phyloP scores from a whole-genome alignment of 2,329 filamentous ascomycete species.

The Alternaria sp. region DNA sequence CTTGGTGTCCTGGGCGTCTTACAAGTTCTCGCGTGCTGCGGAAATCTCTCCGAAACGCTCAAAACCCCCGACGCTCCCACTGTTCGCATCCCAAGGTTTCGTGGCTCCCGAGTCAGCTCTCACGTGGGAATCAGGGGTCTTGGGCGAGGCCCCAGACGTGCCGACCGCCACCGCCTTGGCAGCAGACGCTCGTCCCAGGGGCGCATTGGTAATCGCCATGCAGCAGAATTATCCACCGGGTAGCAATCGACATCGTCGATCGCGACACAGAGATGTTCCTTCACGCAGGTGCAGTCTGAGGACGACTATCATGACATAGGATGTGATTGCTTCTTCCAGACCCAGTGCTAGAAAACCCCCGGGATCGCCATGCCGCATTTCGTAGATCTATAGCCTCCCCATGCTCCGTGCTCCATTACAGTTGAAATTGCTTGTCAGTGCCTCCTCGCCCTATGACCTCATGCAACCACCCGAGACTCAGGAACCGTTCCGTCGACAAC shows the following conservation, averaged over 20 bases:
- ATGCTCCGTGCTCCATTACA: slow-evolving; percentile 29
- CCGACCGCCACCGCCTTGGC: slow-evolving; percentile 20
- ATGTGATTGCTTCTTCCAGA: slow-evolving; percentile 3
- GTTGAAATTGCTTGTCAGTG: slow-evolving; percentile 25
- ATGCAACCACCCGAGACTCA: slow-evolving; percentile 36
- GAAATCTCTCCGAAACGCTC: background rate
- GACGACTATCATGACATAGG: background rate
- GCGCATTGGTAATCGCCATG: slow-evolving; percentile 18
- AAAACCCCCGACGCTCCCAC: background rate
- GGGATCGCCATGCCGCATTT: slow-evolving; percentile 9
- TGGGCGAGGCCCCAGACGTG: slow-evolving; percentile 10
- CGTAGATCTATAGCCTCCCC: slow-evolving; percentile 15
- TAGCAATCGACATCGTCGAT: slow-evolving; percentile 8
- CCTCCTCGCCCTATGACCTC: slow-evolving; percentile 3
- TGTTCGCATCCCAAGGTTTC: background rate
- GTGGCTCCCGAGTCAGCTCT: slow-evolving; percentile 23
- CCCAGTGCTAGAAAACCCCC: slow-evolving; percentile 3
- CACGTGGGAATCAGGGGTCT: slow-evolving; percentile 22
- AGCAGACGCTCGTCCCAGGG: slow-evolving; percentile 25
- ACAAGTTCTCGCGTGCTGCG: background rate
- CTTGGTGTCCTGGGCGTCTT: background rate
- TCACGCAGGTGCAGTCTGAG: background rate
- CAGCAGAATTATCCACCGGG: slow-evolving; percentile 9
- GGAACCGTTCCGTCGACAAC: slow-evolving; percentile 52
- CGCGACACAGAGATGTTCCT: background rate